phyloP scores from a whole-genome alignment of 768 basidiomycete species.

The Rhodosporidiobolus sp. region DNA sequence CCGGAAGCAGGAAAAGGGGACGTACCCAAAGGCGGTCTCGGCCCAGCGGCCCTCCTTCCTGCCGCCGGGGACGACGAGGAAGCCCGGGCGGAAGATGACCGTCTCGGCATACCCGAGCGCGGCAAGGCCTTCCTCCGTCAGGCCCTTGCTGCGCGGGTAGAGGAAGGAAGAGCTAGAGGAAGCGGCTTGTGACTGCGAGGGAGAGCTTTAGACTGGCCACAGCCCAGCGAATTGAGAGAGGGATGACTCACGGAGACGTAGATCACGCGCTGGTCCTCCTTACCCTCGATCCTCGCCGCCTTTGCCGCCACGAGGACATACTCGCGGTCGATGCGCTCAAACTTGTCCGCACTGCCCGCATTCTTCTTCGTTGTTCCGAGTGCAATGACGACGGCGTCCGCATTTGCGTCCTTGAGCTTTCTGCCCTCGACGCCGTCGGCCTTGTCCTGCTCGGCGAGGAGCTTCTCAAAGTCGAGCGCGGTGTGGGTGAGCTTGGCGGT shows the following conservation, averaged over 20 bases:
- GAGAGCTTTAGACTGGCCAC: not conserved
- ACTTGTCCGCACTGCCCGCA: conserved; percentile 62
- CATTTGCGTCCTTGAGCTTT: conserved; percentile 54
- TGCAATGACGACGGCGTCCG: conserved; percentile 75
- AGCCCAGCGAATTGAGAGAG: not conserved
- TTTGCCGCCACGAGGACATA: conserved; percentile 59
- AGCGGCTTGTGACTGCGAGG: conserved; percentile 1
- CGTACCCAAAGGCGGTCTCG: conserved; percentile 56
- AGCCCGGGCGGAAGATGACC: conserved; percentile 65
- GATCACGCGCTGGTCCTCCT: conserved; percentile 59
- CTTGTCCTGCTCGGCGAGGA: conserved; percentile 52
- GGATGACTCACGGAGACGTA: conserved; percentile 62
- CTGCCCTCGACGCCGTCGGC: conserved; percentile 53
- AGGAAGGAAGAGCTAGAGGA: conserved; percentile 6
- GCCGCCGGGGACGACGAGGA: conserved; percentile 54
- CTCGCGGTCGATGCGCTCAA: conserved; percentile 76
- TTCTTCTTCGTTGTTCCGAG: conserved; percentile 64
- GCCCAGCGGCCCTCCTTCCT: conserved; percentile 46
- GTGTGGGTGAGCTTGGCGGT: conserved; percentile 57
- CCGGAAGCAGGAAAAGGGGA: conserved; percentile 4
- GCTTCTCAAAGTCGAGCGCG: conserved; percentile 51
- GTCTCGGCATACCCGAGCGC: conserved; percentile 67
- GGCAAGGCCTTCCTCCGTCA: conserved; percentile 69
- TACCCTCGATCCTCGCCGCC: conserved; percentile 59
- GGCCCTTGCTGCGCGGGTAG: conserved; percentile 44